phyloP scores from a whole-genome alignment of 2,329 filamentous ascomycete genomes.

The Didymosphaeria variabile region DNA sequence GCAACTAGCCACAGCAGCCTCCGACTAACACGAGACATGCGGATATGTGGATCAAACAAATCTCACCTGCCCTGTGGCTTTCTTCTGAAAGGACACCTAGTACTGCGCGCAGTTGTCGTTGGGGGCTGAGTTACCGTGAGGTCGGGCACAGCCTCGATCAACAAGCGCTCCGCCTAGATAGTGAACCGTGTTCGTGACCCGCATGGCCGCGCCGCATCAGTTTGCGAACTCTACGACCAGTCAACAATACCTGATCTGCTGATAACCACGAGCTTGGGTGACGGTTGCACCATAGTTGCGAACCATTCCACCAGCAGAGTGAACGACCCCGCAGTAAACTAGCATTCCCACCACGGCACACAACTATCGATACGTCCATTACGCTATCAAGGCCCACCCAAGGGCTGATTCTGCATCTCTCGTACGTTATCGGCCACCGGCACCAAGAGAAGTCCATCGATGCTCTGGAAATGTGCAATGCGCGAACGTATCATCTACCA shows the following conservation, averaged over 20 bases:
- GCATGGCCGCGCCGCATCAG: conserved; percentile 14
- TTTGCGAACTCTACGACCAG: background rate
- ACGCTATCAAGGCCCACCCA: conserved; percentile 14
- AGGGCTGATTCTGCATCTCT: conserved; percentile 3
- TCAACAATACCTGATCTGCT: background rate
- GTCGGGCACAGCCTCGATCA: conserved; percentile 3
- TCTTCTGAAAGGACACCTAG: background rate
- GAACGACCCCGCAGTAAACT: conserved; percentile 9
- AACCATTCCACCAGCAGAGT: background rate
- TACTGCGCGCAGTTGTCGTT: background rate
- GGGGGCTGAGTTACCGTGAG: conserved; percentile 3
- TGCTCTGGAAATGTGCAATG: background rate
- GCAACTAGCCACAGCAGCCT: background rate
- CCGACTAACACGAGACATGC: conserved; percentile 8
- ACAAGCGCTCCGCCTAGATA: conserved; percentile 6
- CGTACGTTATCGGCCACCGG: background rate
- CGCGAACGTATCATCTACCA: background rate
- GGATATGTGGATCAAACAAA: conserved; percentile 1
- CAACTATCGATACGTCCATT: background rate
- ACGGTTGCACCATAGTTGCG: background rate
- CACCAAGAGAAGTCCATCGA: background rate
- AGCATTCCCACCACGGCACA: background rate
- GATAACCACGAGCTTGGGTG: background rate
- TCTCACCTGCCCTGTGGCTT: conserved; percentile 7
- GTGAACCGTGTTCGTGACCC: background rate